Evolutionary conservation across 1,139 yeast species (phyloP), one percentile per base, ranked within the genome.

Genomic region (Lodderomyces margitis): DNA sequence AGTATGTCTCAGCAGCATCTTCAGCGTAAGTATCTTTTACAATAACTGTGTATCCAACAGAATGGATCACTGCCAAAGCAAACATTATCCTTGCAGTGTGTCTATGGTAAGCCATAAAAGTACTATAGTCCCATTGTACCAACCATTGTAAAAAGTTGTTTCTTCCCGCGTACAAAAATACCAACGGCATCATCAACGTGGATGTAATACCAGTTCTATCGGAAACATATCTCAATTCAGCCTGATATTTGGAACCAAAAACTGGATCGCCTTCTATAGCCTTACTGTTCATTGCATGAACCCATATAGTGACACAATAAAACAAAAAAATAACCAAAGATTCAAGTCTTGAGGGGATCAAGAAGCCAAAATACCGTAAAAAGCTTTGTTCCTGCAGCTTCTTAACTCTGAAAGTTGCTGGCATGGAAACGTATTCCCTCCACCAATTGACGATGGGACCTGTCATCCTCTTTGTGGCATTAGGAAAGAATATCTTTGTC

Each of bases 131-230:
- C 66, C 70, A 64, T 17, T 68, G 60, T 0, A 74, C 66, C 11
- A 66, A 27, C 70, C 73, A 69, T 46, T 61, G 70, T 43, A 70
- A 56, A 41, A 70, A 62, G 51, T 70, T 70, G 48, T 70, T 70
- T 39, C 76, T 55, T 4, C 76, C 76, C 14, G 72, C 75, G 53
- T 69, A 68, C 24, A 70, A 51, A 36, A 70, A 57, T 15, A 66
- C 49, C 41, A 70, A 52, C 8, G 76, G 75, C 44, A 64, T 56
- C 34, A 57, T 47, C 21, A 57, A 53, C 5, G 63, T 54, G 1
- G 59, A 59, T 14, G 61, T 47, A 24, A 65, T 63, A 8, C 71
- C 70, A 3, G 65, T 51, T 51, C 71, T 60, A 32, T 61, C 68
- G 6, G 64, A 66, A n/a, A 56, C 47, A 39, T 62, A 64, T 37